phyloP scores from a whole-genome alignment of 306 rosid genomes.

The Quercus ilex region DNA sequence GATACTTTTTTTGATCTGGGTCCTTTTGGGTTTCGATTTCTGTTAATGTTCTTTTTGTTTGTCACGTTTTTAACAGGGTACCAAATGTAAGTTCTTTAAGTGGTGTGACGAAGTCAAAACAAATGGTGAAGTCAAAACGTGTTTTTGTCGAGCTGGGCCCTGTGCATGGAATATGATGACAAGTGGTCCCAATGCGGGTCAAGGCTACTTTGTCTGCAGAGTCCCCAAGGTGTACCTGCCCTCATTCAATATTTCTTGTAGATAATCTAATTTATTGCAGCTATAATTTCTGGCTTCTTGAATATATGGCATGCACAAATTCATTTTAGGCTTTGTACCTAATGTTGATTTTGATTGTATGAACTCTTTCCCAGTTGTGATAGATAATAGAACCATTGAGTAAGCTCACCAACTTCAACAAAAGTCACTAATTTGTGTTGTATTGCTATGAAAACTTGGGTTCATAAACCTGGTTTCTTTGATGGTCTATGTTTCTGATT shows the following conservation, averaged over 20 bases:
- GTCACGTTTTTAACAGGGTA: neutral
- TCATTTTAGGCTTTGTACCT: too few species aligned
- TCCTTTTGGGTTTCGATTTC: neutral
- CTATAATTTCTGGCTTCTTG: too few species aligned
- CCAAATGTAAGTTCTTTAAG: conserved; percentile 7
- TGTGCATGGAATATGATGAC: neutral
- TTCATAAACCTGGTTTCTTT: neutral
- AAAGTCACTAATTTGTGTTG: neutral
- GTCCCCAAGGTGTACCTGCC: conserved; percentile 31
- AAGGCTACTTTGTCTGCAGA: conserved; percentile 33
- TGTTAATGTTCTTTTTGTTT: too few species aligned
- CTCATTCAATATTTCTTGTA: neutral
- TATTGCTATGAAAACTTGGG: neutral
- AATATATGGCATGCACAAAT: too few species aligned
- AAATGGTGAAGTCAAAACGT: neutral
- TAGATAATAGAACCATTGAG: neutral
- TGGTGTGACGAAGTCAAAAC: neutral
- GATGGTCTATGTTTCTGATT: neutral
- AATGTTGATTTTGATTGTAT: neutral
- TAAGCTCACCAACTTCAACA: neutral
- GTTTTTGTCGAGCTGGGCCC: conserved; percentile 20
- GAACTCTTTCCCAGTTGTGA: neutral
- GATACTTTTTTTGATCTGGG: neutral
- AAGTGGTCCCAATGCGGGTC: neutral
- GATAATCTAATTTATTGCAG: too few species aligned